Percentiles rank a stretch among this genome's conserved stretches.
These are phyloP conservation scores for Podila clonocystis DNA, from an alignment of 192 early-diverging fungal species.

Conservation along the genomic window DNA sequence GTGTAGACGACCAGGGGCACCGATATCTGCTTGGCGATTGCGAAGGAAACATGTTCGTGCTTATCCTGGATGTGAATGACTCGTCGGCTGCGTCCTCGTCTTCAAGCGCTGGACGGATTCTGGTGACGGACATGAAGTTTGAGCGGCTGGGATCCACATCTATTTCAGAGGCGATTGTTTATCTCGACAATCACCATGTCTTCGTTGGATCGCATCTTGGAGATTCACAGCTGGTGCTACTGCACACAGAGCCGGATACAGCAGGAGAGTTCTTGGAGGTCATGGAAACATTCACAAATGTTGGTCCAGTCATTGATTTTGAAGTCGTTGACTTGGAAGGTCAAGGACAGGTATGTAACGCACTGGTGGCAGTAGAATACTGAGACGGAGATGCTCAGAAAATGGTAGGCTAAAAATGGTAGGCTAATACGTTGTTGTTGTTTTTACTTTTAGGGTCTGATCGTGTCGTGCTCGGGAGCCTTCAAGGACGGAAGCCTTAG, in stretches of 20 bases:
- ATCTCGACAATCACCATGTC: constrained; percentile 72
- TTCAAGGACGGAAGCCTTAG: constrained; percentile 78
- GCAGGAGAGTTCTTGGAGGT: constrained; percentile 65
- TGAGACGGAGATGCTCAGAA: too few relatives aligned
- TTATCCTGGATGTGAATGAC: constrained; percentile 52
- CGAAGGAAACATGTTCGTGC: constrained; percentile 68
- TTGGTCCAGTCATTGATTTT: constrained; percentile 90
- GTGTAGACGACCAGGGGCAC: constrained; percentile 58
- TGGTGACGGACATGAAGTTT: constrained; percentile 49
- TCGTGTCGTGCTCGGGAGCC: constrained; percentile 89
- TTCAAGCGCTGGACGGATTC: neutral
- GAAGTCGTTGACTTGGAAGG: constrained; percentile 81
- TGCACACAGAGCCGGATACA: constrained; percentile 60
- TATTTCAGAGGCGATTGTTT: constrained; percentile 69
- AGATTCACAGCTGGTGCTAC: constrained; percentile 82
- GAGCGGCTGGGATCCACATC: constrained; percentile 60
- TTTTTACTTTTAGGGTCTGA: constrained; percentile 60
- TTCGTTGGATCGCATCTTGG: constrained; percentile 89
- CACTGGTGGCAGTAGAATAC: too few relatives aligned
- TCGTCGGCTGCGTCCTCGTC: constrained; percentile 16
- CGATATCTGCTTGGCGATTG: constrained; percentile 80
- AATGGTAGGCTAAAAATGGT: too few relatives aligned
- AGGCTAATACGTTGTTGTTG: too few relatives aligned
- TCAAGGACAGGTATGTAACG: constrained; percentile 60
- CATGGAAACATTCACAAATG: constrained; percentile 70